Conservation (phyloP, 2,329 filamentous ascomycete genomes). For the Cadophora malorum region DNA sequence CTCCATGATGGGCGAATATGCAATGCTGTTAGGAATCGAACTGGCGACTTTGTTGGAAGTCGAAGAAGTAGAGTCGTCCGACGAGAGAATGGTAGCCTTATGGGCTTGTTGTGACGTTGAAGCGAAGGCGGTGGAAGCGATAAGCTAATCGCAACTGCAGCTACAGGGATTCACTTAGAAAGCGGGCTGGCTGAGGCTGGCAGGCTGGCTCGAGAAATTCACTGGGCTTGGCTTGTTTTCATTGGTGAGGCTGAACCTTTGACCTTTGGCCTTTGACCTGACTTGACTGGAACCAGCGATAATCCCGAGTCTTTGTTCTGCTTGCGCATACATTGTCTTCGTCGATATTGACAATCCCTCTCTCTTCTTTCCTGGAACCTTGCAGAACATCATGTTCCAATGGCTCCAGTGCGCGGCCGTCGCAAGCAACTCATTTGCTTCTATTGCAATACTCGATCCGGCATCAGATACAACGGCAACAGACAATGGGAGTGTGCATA, state of each 20-base stretch:
- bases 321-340: background rate
- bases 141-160: conserved; percentile 24
- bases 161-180: background rate
- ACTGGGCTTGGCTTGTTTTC: background rate
- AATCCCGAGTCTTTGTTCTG: conserved; percentile 1
- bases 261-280: background rate
- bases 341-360: background rate
- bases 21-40: background rate
- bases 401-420: conserved; percentile 34
- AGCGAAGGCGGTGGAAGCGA: conserved; percentile 21
- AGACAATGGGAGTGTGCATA: conserved; percentile 74
- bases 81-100: conserved; percentile 22
- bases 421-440: conserved; percentile 68
- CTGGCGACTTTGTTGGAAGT: background rate
- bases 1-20: conserved; percentile 38
- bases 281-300: background rate
- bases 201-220: background rate
- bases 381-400: conserved; percentile 35
- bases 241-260: conserved; percentile 15
- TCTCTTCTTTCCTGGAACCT: background rate
- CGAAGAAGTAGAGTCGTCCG: background rate
- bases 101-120: conserved; percentile 24
- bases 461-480: conserved; percentile 63
- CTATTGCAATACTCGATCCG: conserved; percentile 78
- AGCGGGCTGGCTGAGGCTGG: background rate